Percentiles rank a stretch among this genome's conserved stretches.
These are phyloP conservation scores for Curvularia hawaiiensis DNA, from an alignment of 2,329 filamentous ascomycete genomes.

Conservation along the genomic window DNA sequence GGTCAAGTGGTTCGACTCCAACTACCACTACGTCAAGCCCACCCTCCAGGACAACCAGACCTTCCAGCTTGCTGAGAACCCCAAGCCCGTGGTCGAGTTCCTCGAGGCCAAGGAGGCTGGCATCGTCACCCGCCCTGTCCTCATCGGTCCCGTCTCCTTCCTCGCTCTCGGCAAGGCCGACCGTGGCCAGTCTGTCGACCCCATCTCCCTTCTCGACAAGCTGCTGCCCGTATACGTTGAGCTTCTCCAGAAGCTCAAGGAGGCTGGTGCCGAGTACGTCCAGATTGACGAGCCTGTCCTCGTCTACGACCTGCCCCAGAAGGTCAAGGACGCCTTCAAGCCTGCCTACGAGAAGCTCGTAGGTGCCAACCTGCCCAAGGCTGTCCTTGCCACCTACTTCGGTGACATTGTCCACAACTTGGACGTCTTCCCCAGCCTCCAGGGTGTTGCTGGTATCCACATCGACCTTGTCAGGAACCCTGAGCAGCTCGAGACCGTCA, in stretches of 20 bases:
- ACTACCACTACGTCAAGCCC: conserved; percentile 99
- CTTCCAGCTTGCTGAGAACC: conserved; percentile 85
- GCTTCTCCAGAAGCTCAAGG: conserved; percentile 91
- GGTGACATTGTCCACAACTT: conserved; percentile 99
- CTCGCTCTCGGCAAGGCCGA: conserved; percentile 97
- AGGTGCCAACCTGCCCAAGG: conserved; percentile 80
- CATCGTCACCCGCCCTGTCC: conserved; percentile 88
- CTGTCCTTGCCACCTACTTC: conserved; percentile 96
- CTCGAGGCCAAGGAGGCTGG: conserved; percentile 97
- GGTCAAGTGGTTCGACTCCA: conserved; percentile 99
- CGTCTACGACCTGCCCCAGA: conserved; percentile 88
- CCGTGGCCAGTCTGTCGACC: conserved; percentile 89
- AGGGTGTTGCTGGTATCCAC: conserved; percentile 83
- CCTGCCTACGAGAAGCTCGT: conserved; percentile 90
- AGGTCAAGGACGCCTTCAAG: conserved; percentile 97
- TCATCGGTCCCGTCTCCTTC: conserved; percentile 97
- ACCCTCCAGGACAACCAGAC: conserved; percentile 96
- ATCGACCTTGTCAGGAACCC: conserved; percentile 97
- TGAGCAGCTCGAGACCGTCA: conserved; percentile 90
- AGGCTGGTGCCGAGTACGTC: conserved; percentile 91
- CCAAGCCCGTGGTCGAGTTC: conserved; percentile 95
- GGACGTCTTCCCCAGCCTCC: conserved; percentile 76
- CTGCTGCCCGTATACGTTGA: conserved; percentile 94
- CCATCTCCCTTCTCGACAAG: conserved; percentile 91
- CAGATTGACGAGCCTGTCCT: conserved; percentile 98